Percentiles rank a stretch among this genome's conserved stretches.
Conservation (phyloP, 192 early-diverging fungal genomes). For the Thamnidium elegans region DNA sequence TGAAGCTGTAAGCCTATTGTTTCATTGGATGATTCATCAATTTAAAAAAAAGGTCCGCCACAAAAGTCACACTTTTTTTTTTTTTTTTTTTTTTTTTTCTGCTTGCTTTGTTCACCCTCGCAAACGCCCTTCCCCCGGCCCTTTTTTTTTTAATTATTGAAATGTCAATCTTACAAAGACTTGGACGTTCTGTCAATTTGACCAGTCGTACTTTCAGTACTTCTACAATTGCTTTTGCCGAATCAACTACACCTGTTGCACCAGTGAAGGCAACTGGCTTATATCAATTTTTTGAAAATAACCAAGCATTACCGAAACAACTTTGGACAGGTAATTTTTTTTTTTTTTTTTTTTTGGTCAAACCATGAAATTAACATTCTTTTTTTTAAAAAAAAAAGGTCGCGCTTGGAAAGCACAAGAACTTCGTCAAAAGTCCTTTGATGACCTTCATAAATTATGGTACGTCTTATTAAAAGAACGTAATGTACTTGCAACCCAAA, state of each 20-base stretch:
- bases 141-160: not conserved
- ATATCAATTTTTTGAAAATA: slow-evolving; percentile 40
- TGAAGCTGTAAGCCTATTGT: too few relatives aligned
- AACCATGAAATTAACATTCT: not conserved
- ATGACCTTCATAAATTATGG: slow-evolving; percentile 97
- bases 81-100: not conserved
- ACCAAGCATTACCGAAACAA: slow-evolving; percentile 28
- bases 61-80: not conserved
- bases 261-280: slow-evolving; percentile 13
- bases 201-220: slow-evolving; percentile 19
- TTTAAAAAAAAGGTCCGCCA: too few relatives aligned
- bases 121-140: not conserved
- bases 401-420: slow-evolving; percentile 88
- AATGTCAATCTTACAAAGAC: slow-evolving; percentile 23
- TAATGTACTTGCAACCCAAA: slow-evolving; percentile 74
- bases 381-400: slow-evolving; percentile 43
- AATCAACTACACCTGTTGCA: not conserved
- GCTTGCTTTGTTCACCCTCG: not conserved
- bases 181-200: slow-evolving; percentile 2
- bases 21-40: too few relatives aligned
- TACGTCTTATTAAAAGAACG: slow-evolving; percentile 84
- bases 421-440: slow-evolving; percentile 90
- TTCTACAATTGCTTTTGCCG: not conserved
- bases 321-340: slow-evolving; percentile 30
- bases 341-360: not conserved